Percentiles rank a stretch among this genome's conserved stretches.
These are phyloP conservation scores for Hericium rajendrae DNA, from an alignment of 768 basidiomycete genomes.

Conservation along the genomic window DNA sequence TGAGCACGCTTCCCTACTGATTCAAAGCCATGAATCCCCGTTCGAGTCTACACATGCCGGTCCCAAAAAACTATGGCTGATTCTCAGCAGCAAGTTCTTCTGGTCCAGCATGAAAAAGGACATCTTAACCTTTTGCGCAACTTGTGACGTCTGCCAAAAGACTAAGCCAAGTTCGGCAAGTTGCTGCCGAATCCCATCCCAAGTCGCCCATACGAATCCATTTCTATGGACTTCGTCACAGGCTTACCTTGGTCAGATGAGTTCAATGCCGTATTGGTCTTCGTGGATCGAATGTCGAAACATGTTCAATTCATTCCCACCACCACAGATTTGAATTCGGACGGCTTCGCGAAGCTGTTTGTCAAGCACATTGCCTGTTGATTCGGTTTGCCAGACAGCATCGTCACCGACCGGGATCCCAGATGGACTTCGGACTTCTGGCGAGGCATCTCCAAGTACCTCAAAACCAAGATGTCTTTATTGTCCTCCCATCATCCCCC, in stretches of 20 bases:
- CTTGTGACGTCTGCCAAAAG: conserved; percentile 13
- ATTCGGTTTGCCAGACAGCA: not conserved
- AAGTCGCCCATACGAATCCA: conserved; percentile 3
- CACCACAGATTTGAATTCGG: too few relatives aligned
- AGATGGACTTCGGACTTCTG: conserved; percentile 1
- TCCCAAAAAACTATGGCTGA: conserved; percentile 1
- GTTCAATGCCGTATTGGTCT: not conserved
- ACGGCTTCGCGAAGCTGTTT: too few relatives aligned
- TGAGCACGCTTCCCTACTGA: not conserved
- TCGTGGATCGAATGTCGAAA: too few relatives aligned
- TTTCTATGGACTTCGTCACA: conserved; percentile 7
- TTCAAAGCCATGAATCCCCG: conserved; percentile 5
- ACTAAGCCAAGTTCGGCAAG: conserved; percentile 1
- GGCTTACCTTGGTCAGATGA: conserved; percentile 6
- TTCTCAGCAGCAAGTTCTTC: not conserved
- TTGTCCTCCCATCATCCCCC: not conserved
- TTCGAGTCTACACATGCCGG: conserved; percentile 6
- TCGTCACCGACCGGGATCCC: not conserved
- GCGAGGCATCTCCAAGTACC: not conserved
- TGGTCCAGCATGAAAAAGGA: conserved; percentile 7
- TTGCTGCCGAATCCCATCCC: conserved; percentile 7
- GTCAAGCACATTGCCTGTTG: too few relatives aligned
- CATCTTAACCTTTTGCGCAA: not conserved
- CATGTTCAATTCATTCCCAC: too few relatives aligned
- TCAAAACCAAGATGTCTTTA: not conserved